phyloP scores from a whole-genome alignment of 164 flowering plant species.

The Vitis riparia region DNA sequence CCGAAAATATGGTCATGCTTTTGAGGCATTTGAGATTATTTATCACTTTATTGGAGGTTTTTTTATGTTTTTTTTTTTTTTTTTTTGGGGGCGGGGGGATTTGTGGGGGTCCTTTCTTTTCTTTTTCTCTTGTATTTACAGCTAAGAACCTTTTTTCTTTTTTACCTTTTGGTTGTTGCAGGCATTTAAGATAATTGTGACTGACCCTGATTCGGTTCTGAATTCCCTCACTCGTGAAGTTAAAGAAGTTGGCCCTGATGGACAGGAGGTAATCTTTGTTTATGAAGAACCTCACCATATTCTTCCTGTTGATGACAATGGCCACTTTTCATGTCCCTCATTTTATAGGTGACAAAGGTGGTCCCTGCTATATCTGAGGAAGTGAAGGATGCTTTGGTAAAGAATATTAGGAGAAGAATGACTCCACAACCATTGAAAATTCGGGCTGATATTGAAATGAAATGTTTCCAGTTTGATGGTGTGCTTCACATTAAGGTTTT shows the following conservation, averaged over 20 bases:
- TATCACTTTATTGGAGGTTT: neutral
- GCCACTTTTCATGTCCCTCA: neutral
- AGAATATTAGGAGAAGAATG: constrained; percentile 91
- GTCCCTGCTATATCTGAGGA: constrained; percentile 88
- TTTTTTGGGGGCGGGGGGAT: neutral
- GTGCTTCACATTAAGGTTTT: constrained; percentile 94
- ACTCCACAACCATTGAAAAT: constrained; percentile 95
- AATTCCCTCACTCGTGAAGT: constrained; percentile 80
- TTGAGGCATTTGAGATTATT: constrained; percentile 70
- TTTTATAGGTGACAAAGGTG: constrained; percentile 67
- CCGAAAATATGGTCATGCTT: constrained; percentile 93
- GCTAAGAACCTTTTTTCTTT: neutral
- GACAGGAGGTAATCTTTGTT: constrained; percentile 67
- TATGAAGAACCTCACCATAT: neutral
- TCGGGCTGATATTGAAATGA: constrained; percentile 95
- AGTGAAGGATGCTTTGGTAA: constrained; percentile 80
- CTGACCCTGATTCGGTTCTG: constrained; percentile 83
- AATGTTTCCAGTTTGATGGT: constrained; percentile 96
- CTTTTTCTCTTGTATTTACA: neutral
- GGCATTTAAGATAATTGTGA: constrained; percentile 87
- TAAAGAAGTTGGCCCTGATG: constrained; percentile 88
- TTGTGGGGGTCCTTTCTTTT: neutral
- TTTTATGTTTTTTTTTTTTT: neutral
- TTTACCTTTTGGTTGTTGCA: constrained; percentile 17
- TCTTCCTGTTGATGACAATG: constrained; percentile 10